Conservation (phyloP, 495 filamentous ascomycete genomes). For the Aspergillus sclerotioniger region DNA sequence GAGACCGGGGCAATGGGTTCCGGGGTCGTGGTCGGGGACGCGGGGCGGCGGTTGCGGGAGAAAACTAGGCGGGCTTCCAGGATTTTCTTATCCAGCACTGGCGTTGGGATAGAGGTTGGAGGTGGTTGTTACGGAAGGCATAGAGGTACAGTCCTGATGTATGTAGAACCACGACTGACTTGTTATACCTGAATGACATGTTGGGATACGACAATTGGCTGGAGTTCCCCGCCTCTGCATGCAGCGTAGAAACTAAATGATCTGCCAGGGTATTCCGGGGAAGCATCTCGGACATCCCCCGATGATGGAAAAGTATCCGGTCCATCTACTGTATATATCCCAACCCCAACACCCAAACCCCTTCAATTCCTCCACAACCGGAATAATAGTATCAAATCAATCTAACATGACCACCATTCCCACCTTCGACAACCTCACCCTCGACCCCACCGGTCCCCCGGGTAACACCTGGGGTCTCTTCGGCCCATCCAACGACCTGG, state of each 20-base stretch:
- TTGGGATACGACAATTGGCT: not conserved
- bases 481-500: conserved; percentile 43
- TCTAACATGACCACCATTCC: conserved; percentile 21
- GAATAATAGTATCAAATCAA: no score
- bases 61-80: not conserved
- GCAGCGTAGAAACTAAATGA: no score
- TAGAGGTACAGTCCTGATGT: not conserved
- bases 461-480: conserved; percentile 54
- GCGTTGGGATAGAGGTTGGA: not conserved
- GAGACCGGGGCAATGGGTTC: conserved; percentile 12
- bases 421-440: conserved; percentile 44
- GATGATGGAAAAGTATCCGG: conserved; percentile 16
- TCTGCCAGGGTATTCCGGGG: no score
- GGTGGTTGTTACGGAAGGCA: not conserved
- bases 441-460: conserved; percentile 41
- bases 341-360: not conserved
- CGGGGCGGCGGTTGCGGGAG: conserved; percentile 10
- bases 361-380: no score
- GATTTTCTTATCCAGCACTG: no score
- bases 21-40: conserved; percentile 21
- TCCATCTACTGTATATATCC: not conserved
- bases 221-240: no score
- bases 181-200: not conserved
- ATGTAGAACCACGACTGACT: not conserved
- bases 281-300: not conserved